Evolutionary conservation across 495 filamentous ascomycete species (phyloP).

Genomic region (Trichoderma gamsii): DNA sequence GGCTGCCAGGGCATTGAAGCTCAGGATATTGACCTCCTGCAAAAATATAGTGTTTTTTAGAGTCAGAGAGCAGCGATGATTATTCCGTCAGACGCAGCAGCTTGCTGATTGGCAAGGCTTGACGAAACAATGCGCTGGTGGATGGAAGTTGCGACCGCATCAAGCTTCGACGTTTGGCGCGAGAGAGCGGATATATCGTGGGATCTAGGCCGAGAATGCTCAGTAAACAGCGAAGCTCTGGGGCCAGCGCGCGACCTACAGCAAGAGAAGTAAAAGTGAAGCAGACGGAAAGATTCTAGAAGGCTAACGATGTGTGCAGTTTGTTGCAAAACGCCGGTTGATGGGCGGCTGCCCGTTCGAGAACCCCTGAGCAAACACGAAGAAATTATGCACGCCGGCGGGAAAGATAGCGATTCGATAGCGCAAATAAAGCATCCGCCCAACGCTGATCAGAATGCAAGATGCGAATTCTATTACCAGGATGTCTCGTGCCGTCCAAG

Average conservation of each 20-base stretch:
- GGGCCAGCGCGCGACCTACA: background rate
- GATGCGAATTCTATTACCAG: background rate
- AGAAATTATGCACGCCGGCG: constrained; percentile 2
- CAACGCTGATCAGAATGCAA: constrained; percentile 5
- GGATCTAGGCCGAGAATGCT: background rate
- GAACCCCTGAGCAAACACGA: constrained; percentile 12
- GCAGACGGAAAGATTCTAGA: background rate
- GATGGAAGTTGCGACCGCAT: constrained; percentile 11
- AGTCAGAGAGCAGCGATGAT: background rate
- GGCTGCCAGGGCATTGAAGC: constrained; percentile 87
- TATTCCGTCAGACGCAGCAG: background rate
- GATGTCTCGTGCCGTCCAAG: background rate
- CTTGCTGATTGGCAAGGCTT: constrained; percentile 12
- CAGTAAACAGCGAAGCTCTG: background rate
- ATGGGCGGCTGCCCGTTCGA: background rate
- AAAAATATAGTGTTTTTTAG: background rate
- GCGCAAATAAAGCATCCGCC: constrained; percentile 13
- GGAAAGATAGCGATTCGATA: constrained; percentile 10
- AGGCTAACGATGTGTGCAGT: background rate
- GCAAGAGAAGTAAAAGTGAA: background rate
- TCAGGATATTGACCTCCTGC: background rate
- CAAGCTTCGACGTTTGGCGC: background rate
- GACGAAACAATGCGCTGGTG: constrained; percentile 5
- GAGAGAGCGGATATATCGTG: background rate
- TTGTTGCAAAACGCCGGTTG: constrained; percentile 8